Evolutionary conservation across 1,284 basidiomycete species (phyloP).

Genomic region (Marasmius sp.): DNA sequence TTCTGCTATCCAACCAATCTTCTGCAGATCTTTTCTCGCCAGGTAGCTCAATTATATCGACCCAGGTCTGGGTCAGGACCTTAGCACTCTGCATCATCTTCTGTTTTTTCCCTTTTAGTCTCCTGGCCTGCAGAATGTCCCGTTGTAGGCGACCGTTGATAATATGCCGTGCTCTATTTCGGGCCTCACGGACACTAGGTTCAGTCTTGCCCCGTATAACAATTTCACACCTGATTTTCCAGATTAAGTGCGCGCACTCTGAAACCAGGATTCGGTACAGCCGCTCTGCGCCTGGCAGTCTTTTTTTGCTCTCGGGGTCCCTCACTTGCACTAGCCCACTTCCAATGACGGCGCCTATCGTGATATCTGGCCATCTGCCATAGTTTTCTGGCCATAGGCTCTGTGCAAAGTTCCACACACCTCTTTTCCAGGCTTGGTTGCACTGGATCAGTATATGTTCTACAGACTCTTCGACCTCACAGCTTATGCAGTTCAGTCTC

Average conservation of each 20-base stretch:
- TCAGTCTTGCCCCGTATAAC: too few relatives aligned
- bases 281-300: neutral
- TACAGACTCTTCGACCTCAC: neutral
- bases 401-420: neutral
- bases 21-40: too few relatives aligned
- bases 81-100: too few relatives aligned
- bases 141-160: neutral
- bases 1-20: neutral
- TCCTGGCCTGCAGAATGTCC: neutral
- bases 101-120: neutral
- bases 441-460: constrained; percentile 5
- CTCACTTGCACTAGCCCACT: neutral
- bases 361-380: neutral
- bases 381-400: neutral
- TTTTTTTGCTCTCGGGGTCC: neutral
- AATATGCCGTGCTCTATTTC: neutral
- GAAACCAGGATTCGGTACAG: constrained; percentile 8
- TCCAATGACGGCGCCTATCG: neutral
- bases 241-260: constrained; percentile 3
- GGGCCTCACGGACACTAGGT: neutral
- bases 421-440: neutral
- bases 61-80: too few relatives aligned
- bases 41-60: too few relatives aligned
- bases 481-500: too few relatives aligned
- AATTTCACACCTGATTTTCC: constrained; percentile 10